Evolutionary conservation across 1,284 basidiomycete species (phyloP).

Genomic region (Fomitopsis schrenkii): DNA sequence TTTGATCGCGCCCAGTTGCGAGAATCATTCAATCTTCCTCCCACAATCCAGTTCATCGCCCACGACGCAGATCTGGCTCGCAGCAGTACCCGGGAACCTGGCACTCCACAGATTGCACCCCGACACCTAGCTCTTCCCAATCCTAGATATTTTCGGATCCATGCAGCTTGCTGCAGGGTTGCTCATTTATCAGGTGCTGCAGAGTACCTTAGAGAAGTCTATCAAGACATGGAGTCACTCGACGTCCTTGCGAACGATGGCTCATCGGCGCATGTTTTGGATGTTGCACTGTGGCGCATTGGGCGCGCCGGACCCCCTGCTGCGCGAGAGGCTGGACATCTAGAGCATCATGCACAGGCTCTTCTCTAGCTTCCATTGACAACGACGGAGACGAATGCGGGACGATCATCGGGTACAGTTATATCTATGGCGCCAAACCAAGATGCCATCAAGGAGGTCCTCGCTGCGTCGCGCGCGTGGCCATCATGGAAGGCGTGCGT

Average conservation of each 20-base stretch:
- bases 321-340: no score
- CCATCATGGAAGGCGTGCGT: background rate
- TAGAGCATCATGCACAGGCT: no score
- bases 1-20: no score
- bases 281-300: background rate
- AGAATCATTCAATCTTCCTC: no score
- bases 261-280: background rate
- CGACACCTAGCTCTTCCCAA: background rate
- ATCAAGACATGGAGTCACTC: background rate
- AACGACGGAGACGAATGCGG: background rate
- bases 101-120: background rate
- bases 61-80: background rate
- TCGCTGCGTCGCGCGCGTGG: background rate
- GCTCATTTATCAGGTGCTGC: background rate
- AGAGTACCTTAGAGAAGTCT: background rate
- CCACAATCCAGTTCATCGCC: no score
- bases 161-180: background rate
- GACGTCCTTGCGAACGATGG: background rate
- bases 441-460: background rate
- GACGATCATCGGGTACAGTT: background rate
- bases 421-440: background rate
- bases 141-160: background rate
- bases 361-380: background rate
- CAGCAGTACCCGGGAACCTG: background rate
- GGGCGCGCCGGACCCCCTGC: no score